These are phyloP conservation scores for Globisporangium takayamanum DNA, from an alignment of 352 stramenopile species.

Conservation along the genomic window DNA sequence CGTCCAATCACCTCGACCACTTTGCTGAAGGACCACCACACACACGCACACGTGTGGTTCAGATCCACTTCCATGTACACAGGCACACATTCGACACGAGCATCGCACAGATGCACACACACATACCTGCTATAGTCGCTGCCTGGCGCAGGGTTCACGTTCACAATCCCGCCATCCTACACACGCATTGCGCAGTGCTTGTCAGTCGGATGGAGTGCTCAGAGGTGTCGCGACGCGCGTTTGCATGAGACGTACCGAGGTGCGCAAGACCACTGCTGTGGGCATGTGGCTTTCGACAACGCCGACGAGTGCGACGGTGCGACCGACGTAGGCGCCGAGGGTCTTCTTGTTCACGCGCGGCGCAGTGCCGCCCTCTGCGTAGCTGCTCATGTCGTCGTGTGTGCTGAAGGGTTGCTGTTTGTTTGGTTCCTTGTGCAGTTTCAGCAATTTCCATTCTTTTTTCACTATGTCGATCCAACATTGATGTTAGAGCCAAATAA, in stretches of 20 bases:
- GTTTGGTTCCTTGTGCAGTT: too few species aligned
- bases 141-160: constrained; percentile 62
- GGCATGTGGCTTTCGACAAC: constrained; percentile 68
- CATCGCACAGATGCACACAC: not conserved
- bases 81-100: not conserved
- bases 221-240: not conserved
- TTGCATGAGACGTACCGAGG: constrained; percentile 37
- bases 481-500: too few species aligned
- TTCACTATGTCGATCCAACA: too few species aligned
- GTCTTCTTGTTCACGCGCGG: constrained; percentile 82
- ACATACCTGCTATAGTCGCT: constrained; percentile 68
- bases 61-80: not conserved
- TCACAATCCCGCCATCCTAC: constrained; percentile 73
- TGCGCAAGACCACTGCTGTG: constrained; percentile 62
- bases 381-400: constrained; percentile 17
- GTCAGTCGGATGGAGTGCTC: not conserved
- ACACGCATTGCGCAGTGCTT: not conserved
- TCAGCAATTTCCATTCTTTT: too few species aligned
- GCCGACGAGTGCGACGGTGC: constrained; percentile 72
- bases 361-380: constrained; percentile 51
- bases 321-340: constrained; percentile 50
- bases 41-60: too few species aligned
- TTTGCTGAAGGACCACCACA: constrained; percentile 32
- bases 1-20: constrained; percentile 81
- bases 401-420: too few species aligned